Conservation (phyloP, 2,329 filamentous ascomycete species). For the Fusarium bulbicola region DNA sequence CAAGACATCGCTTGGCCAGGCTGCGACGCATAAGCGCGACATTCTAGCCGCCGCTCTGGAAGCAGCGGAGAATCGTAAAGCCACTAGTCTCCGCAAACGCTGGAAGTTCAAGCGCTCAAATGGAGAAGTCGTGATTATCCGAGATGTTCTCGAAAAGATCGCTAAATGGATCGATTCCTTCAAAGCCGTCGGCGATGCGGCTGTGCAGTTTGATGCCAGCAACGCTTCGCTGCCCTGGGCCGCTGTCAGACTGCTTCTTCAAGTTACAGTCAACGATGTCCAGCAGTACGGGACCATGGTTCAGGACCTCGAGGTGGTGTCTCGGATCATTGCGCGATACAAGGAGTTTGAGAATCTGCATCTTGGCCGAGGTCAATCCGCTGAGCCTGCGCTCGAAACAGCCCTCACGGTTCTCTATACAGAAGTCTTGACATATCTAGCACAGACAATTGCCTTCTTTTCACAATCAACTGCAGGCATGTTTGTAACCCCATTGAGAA, state of each 20-base stretch:
- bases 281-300: background rate
- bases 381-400: background rate
- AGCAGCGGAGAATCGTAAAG: background rate
- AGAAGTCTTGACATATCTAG: background rate
- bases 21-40: background rate
- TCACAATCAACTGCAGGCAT: background rate
- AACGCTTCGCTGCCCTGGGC: conserved; percentile 8
- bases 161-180: conserved; percentile 13
- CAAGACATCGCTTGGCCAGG: background rate
- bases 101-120: conserved; percentile 16
- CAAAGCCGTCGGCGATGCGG: background rate
- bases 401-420: background rate
- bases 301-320: background rate
- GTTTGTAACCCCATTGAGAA: background rate
- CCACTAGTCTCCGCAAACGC: background rate
- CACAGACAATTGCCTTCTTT: background rate
- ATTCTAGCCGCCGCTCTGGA: background rate
- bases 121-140: background rate
- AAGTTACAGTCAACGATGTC: background rate
- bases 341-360: background rate
- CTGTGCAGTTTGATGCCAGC: conserved; percentile 1
- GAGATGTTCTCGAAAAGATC: conserved; percentile 9
- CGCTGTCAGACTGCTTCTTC: conserved; percentile 4
- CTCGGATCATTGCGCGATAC: background rate
- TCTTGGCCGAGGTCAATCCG: background rate